Base-by-base conservation (phyloP, 495 filamentous ascomycete genomes). In the Podospora pseudocomata region DNA sequence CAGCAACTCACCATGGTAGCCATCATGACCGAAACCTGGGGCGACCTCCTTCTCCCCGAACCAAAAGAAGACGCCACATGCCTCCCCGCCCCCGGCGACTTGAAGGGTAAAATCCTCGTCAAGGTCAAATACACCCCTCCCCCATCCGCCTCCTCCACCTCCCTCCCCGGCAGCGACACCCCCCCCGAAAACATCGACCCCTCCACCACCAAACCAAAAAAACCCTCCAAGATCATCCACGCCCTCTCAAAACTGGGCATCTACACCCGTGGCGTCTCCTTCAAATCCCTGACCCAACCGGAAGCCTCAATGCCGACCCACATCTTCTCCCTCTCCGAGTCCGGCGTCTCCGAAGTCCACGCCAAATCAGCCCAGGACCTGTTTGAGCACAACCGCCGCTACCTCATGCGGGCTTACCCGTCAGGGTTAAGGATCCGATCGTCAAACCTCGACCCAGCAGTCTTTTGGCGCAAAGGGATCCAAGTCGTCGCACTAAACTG, bases 401-500 rank as follows among this genome's bases (percentile, higher is more conserved):
- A 86, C 74, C 79, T 97, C 69, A 96, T 97, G 93, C 87, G 94
- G 0, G 89, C 92, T 0, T 97, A 96, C 70, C 94, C 94, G 0
- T 91, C 88, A 6, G 92, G 92, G 2, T 83, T 92, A 67, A 88
- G 94, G 1, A 88, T 98, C 64, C 83, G 83, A 61, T 96, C 92
- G 3, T 92, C 92, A 0, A 98, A 97, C 73, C 84, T 92, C 11
- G 91, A 97, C 71, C 93, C 94, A 0, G 83, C 86, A 1, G 80
- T 88, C 39, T 94, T 92, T 81, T 97, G 94, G 94, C 83, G 91
- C 3, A 89, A 91, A 68, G 94, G 94, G 11, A 91, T 95, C 4
- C 94, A 98, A 79, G 89, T 97, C 58, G 92, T 96, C 0, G 94
- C 94, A 2, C 82, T 97, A 55, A 98, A 97, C 78, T 98, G 94